phyloP scores from a whole-genome alignment of 2,329 filamentous ascomycete species.

The Endocalyx cinctus region DNA sequence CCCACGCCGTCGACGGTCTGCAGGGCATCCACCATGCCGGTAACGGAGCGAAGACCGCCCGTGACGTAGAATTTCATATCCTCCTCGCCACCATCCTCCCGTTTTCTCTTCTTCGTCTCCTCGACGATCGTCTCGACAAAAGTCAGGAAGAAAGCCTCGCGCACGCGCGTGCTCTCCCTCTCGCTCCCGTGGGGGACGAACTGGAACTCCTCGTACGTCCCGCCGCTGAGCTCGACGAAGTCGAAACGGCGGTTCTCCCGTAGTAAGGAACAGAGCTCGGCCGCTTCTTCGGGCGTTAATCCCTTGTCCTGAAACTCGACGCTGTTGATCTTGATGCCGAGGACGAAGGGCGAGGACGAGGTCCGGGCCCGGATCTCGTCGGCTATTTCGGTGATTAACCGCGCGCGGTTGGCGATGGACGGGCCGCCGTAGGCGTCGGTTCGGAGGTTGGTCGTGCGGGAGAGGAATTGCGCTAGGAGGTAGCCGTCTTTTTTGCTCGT shows the following conservation, averaged over 20 bases:
- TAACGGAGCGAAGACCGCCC: constrained; percentile 55
- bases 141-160: constrained; percentile 66
- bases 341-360: constrained; percentile 33
- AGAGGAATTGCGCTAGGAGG: constrained; percentile 52
- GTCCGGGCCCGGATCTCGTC: constrained; percentile 33
- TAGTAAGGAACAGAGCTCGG: constrained; percentile 49
- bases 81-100: too few species aligned
- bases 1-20: constrained; percentile 38
- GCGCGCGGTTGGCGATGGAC: constrained; percentile 39
- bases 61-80: constrained; percentile 48
- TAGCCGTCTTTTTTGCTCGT: too few species aligned
- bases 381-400: constrained; percentile 48
- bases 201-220: constrained; percentile 50
- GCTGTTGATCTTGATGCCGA: constrained; percentile 54
- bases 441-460: constrained; percentile 43
- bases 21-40: constrained; percentile 45
- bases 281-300: constrained; percentile 19
- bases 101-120: constrained; percentile 35
- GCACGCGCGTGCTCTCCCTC: constrained; percentile 41
- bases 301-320: constrained; percentile 49
- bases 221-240: constrained; percentile 64
- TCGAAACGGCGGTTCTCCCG: constrained; percentile 51
- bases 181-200: constrained; percentile 32
- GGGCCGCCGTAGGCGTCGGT: constrained; percentile 52
- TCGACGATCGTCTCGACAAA: constrained; percentile 47